Conservation (phyloP, 164 flowering plant species). For the Vitis vinifera region DNA sequence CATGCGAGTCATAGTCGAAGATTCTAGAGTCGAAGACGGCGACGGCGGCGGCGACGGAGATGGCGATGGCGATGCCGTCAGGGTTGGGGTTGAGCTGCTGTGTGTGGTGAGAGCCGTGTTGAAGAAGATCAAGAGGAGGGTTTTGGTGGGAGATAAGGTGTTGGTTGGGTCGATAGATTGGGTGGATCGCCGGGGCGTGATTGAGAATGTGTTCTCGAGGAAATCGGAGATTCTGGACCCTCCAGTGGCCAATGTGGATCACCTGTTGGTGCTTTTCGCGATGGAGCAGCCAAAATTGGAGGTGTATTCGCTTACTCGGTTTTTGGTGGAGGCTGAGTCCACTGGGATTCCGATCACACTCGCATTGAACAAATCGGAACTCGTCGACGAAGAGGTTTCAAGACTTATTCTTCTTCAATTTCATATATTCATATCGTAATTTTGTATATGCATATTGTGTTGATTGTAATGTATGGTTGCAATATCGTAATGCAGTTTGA, state of each 20-base stretch:
- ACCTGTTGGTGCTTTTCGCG: constrained; percentile 77
- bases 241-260: constrained; percentile 96
- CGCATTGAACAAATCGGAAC: constrained; percentile 81
- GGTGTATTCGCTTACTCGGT: constrained; percentile 74
- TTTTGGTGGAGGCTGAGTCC: constrained; percentile 94
- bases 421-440: no score
- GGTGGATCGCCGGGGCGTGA: constrained; percentile 87
- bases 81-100: constrained; percentile 63
- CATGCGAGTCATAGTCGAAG: constrained; percentile 85
- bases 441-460: no score
- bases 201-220: constrained; percentile 82
- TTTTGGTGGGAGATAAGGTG: constrained; percentile 94
- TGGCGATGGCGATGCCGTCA: constrained; percentile 9
- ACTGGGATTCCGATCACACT: constrained; percentile 78
- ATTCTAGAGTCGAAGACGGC: constrained; percentile 15
- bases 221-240: constrained; percentile 70
- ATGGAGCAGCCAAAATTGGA: constrained; percentile 88
- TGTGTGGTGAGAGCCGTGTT: constrained; percentile 83
- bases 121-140: constrained; percentile 92
- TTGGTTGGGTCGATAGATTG: constrained; percentile 85
- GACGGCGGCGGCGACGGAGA: constrained; percentile 9
- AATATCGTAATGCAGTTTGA: no score
- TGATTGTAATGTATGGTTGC: no score
- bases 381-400: constrained; percentile 68
- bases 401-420: no score